phyloP scores from a whole-genome alignment of 1,284 basidiomycete genomes.

The Schizophyllum commune region DNA sequence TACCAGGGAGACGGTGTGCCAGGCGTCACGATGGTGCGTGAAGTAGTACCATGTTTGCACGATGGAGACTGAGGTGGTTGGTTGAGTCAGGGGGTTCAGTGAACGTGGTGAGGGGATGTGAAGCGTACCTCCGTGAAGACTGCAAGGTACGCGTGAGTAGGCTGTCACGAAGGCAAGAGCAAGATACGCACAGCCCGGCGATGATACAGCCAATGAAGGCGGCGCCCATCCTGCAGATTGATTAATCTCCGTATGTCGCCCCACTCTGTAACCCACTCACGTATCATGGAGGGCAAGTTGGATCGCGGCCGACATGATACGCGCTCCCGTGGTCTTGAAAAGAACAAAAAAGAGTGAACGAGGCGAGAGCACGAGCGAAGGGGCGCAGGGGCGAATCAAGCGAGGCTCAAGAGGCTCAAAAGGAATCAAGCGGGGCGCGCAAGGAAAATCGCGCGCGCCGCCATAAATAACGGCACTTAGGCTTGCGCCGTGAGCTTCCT shows the following conservation, averaged over 20 bases:
- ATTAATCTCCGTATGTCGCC: background rate
- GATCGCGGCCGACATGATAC: background rate
- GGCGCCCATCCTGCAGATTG: slow-evolving; percentile 35
- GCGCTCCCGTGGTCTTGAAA: background rate
- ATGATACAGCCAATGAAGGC: slow-evolving; percentile 40
- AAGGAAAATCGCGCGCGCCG: background rate
- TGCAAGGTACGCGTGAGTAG: slow-evolving; percentile 13
- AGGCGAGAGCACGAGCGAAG: background rate
- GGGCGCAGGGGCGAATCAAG: background rate
- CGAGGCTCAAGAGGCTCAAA: too few species aligned
- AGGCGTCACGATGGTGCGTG: slow-evolving; percentile 40
- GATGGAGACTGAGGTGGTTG: slow-evolving; percentile 35
- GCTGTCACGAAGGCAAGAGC: background rate
- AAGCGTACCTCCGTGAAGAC: slow-evolving; percentile 45
- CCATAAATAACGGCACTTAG: background rate
- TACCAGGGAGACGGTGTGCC: slow-evolving; percentile 37
- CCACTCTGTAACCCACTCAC: background rate
- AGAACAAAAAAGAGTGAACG: slow-evolving; percentile 1
- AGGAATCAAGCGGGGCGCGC: too few species aligned
- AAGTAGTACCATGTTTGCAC: slow-evolving; percentile 53
- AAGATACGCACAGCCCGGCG: slow-evolving; percentile 32
- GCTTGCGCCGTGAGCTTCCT: background rate
- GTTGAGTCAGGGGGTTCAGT: too few species aligned
- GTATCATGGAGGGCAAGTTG: background rate
- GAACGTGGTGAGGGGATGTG: too few species aligned